Base-by-base conservation (phyloP, 106 monocot genomes). In the Dendrobium nobile region DNA sequence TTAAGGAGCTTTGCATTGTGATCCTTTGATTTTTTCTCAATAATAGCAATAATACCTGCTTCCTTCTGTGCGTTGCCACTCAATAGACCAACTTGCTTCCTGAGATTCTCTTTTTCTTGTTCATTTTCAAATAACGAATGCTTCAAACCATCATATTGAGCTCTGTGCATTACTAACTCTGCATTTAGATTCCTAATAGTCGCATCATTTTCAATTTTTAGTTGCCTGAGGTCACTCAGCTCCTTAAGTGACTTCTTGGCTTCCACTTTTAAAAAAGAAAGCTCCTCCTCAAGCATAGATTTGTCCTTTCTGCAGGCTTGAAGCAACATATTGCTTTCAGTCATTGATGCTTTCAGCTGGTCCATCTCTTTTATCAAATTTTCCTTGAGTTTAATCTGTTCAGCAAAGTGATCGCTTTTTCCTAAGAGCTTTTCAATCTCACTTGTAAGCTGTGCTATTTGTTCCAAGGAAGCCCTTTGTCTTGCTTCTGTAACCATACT, bases 41-140 rank as follows among this genome's bases (percentile, higher is more conserved):
- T 54, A 64, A 40, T 16, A 31, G 74, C 22, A 26, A 85, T 82
- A 72, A 79, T 73, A 47, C 77, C 82, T 43, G 85, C 90, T 58
- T 80, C 84, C 55, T 81, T 86, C 59, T 67, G 77, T 58, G 18
- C 64, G 72, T 84, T 81, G n/a, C 81, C 75, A 20, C 47, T 72
- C 70, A 88, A 55, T 11, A 85, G 28, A 41, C 75, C 41, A 13
- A 85, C 82, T 77, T 87, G 82, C 72, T 76, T 84, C 54, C 72
- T 84, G n/a, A 90, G 80, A 19, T 79, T 86, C 37, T 91, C 86
- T 82, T 90, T 87, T 77, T 87, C 87, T 72, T 81, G 43, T 47
- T 84, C 82, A 82, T 87, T 81, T 59, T 86, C 82, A 41, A 79
- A 82, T 74, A 90, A 72, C 24, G 83, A 85, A 55, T 56, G 37